phyloP scores from a whole-genome alignment of 2,329 filamentous ascomycete species.

The Curvularia sp. region DNA sequence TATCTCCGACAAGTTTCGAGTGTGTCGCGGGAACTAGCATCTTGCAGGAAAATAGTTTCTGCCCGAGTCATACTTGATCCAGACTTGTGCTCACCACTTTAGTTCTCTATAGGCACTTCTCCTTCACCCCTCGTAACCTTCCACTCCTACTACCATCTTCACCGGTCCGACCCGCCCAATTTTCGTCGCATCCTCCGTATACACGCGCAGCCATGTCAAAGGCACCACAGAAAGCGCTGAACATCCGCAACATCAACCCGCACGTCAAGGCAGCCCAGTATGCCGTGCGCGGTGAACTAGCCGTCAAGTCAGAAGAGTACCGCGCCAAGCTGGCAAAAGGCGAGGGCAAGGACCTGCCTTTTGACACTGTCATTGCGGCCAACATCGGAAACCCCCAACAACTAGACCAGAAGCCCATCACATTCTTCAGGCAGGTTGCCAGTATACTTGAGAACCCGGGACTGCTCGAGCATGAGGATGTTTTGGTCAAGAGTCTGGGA shows the following conservation, averaged over 20 bases:
- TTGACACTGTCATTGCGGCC: conserved; percentile 89
- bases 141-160: conserved; percentile 5
- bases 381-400: conserved; percentile 99
- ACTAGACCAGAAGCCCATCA: conserved; percentile 98
- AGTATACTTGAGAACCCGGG: conserved; percentile 90
- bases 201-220: conserved; percentile 55
- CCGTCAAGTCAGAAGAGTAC: conserved; percentile 91
- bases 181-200: conserved; percentile 4
- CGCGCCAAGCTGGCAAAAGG: conserved; percentile 71
- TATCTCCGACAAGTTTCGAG: conserved; percentile 16
- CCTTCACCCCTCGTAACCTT: conserved; percentile 9
- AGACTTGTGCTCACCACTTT: conserved; percentile 25
- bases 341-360: conserved; percentile 74
- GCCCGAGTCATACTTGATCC: conserved; percentile 18
- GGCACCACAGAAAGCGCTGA: conserved; percentile 60
- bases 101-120: conserved; percentile 17
- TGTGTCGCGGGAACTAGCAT: conserved; percentile 24
- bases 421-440: conserved; percentile 97
- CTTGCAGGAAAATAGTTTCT: conserved; percentile 12
- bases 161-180: conserved; percentile 6
- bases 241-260: conserved; percentile 88
- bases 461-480: conserved; percentile 81
- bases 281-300: conserved; percentile 94
- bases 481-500: conserved; percentile 75
- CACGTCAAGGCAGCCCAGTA: conserved; percentile 89